Evolutionary conservation across 179 eudicot species (phyloP).

Genomic region (Pouteria campechiana): DNA sequence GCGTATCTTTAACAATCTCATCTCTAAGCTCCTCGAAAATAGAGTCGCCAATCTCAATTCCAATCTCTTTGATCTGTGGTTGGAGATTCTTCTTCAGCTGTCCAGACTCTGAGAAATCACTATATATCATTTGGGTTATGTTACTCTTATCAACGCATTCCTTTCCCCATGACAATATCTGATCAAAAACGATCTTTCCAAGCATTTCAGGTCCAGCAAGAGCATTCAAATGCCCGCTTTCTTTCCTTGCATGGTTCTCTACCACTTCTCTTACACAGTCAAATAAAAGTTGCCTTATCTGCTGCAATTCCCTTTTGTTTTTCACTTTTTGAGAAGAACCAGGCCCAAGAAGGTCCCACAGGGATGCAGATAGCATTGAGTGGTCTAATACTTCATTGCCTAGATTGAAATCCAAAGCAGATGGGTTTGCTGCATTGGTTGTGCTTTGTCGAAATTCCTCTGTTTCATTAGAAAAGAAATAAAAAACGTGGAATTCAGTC

Average conservation of each 20-base stretch:
- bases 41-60: slow-evolving; percentile 30
- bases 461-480: background rate
- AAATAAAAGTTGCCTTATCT: slow-evolving; percentile 38
- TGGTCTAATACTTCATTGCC: slow-evolving; percentile 7
- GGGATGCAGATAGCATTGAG: background rate
- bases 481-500: too few relatives aligned
- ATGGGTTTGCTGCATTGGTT: background rate
- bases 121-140: slow-evolving; percentile 11
- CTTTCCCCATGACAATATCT: slow-evolving; percentile 31
- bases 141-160: slow-evolving; percentile 16
- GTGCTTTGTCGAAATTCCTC: background rate
- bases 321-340: slow-evolving; percentile 12
- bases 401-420: too few relatives aligned
- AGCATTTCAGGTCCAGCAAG: slow-evolving; percentile 35
- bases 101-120: slow-evolving; percentile 10
- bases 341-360: background rate
- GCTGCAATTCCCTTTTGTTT: slow-evolving; percentile 26
- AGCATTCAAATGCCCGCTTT: slow-evolving; percentile 3
- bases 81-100: slow-evolving; percentile 19
- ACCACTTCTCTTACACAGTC: slow-evolving; percentile 50
- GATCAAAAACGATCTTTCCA: slow-evolving; percentile 24
- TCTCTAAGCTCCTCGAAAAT: slow-evolving; percentile 33
- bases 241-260: slow-evolving; percentile 18
- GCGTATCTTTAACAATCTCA: slow-evolving; percentile 32
- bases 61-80: slow-evolving; percentile 16